Evolutionary conservation across 495 filamentous ascomycete genomes (phyloP).

Genomic region (Penicillium samsonianum): DNA sequence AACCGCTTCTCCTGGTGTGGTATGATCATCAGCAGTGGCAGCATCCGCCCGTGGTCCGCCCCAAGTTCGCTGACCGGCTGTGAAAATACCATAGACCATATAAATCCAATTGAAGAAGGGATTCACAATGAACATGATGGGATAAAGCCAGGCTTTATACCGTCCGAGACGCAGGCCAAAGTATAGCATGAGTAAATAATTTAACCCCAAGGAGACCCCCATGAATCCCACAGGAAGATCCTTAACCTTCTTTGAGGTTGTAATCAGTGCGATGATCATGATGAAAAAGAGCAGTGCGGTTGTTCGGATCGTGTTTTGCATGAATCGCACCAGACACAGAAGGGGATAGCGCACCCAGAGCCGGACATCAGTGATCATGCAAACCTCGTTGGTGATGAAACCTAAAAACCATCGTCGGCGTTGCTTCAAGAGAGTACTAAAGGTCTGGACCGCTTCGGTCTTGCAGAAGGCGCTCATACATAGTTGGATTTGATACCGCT

Average conservation of each 20-base stretch:
- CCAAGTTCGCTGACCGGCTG: conserved; percentile 94
- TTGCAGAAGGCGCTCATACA: conserved; percentile 98
- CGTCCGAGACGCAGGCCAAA: conserved; percentile 84
- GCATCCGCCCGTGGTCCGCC: conserved; percentile 94
- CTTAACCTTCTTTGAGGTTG: conserved; percentile 72
- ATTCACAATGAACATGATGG: conserved; percentile 92
- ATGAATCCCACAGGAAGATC: conserved; percentile 94
- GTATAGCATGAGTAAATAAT: conserved; percentile 96
- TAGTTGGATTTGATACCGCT: conserved; percentile 94
- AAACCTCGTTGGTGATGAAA: conserved; percentile 97
- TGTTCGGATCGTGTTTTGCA: conserved; percentile 96
- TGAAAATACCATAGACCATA: conserved; percentile 88
- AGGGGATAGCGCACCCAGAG: conserved; percentile 92
- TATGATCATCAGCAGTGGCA: conserved; percentile 74
- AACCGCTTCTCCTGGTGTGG: conserved; percentile 80
- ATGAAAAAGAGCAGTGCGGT: conserved; percentile 96
- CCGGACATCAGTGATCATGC: conserved; percentile 94
- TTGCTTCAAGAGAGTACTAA: conserved; percentile 86
- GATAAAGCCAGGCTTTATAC: conserved; percentile 93
- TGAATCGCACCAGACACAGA: conserved; percentile 83
- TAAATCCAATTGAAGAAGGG: conserved; percentile 99
- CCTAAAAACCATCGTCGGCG: conserved; percentile 96
- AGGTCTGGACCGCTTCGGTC: conserved; percentile 93
- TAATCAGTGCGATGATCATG: conserved; percentile 84
- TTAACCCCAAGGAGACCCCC: conserved; percentile 89